phyloP scores from a whole-genome alignment of 2,329 filamentous ascomycete genomes.

The Zalaria sp. region DNA sequence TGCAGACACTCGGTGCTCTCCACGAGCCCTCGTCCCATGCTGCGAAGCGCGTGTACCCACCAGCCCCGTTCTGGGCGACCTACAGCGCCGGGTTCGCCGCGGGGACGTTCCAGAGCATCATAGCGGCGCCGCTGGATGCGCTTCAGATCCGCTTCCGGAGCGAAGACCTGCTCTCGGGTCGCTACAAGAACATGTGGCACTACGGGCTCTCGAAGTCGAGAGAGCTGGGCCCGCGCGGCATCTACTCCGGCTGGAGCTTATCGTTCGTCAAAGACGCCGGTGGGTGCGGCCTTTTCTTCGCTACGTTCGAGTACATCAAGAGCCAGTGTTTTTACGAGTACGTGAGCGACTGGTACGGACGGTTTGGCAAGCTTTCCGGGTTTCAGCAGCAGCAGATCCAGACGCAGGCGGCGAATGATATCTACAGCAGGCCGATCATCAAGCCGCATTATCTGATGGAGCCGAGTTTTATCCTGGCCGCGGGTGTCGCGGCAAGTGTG shows the following conservation, averaged over 20 bases:
- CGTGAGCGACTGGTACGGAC: constrained; percentile 54
- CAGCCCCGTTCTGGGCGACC: constrained; percentile 47
- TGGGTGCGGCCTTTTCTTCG: constrained; percentile 60
- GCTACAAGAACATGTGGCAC: constrained; percentile 57
- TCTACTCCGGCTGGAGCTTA: constrained; percentile 61
- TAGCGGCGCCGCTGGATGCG: constrained; percentile 63
- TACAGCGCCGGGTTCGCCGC: constrained; percentile 58
- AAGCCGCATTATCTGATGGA: constrained; percentile 63
- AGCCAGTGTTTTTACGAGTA: constrained; percentile 60
- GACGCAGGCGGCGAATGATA: constrained; percentile 8
- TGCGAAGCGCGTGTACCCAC: constrained; percentile 54
- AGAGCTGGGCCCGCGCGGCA: constrained; percentile 58
- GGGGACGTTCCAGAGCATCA: constrained; percentile 52
- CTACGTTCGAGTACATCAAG: constrained; percentile 62
- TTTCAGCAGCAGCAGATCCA: constrained; percentile 16
- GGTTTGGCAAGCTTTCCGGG: constrained; percentile 18
- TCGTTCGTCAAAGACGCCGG: constrained; percentile 56
- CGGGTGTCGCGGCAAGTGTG: constrained; percentile 54
- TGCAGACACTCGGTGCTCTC: constrained; percentile 51
- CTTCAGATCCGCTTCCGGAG: constrained; percentile 60
- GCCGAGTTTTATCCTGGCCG: constrained; percentile 55
- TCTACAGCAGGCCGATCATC: constrained; percentile 36
- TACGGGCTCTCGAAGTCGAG: constrained; percentile 52
- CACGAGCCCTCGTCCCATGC: constrained; percentile 51
- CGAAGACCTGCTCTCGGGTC: constrained; percentile 43